Percentiles rank a stretch among this genome's conserved stretches.
Evolutionary conservation across 2,329 filamentous ascomycete genomes (phyloP).

Genomic region (Aspergillus niger): DNA sequence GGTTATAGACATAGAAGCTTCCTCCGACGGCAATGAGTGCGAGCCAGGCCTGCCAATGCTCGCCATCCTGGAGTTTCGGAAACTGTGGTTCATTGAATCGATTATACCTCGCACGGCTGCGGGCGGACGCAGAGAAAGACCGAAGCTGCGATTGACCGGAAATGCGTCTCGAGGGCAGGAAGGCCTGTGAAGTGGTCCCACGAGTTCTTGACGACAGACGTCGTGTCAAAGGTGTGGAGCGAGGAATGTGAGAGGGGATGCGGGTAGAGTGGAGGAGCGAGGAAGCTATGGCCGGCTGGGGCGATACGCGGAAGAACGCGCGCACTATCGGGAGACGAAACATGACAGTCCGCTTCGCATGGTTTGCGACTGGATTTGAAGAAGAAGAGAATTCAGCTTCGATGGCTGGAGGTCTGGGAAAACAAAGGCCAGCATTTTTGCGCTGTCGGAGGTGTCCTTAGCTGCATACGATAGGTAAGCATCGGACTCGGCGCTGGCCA

Average conservation of each 20-base stretch:
- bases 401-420: slow-evolving; percentile 2
- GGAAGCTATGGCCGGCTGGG: neutral
- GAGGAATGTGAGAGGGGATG: too few relatives aligned
- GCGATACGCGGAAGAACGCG: slow-evolving; percentile 3
- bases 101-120: slow-evolving; percentile 14
- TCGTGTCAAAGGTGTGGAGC: neutral
- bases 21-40: slow-evolving; percentile 38
- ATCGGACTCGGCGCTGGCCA: neutral
- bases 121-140: slow-evolving; percentile 18
- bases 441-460: neutral
- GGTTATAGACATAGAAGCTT: slow-evolving; percentile 57
- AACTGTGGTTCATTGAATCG: slow-evolving; percentile 17
- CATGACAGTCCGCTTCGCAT: slow-evolving; percentile 18
- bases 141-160: slow-evolving; percentile 1
- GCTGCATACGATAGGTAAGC: neutral
- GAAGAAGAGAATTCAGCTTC: neutral
- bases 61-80: neutral
- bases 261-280: neutral
- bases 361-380: neutral
- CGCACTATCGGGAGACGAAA: slow-evolving; percentile 17
- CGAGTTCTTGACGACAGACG: slow-evolving; percentile 2
- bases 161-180: neutral
- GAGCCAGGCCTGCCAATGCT: slow-evolving; percentile 20
- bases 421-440: neutral
- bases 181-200: neutral